Percentiles rank a stretch among this genome's conserved stretches.
Evolutionary conservation across 2,329 filamentous ascomycete genomes (phyloP).

Genomic region (Davidsoniella eucalypti): DNA sequence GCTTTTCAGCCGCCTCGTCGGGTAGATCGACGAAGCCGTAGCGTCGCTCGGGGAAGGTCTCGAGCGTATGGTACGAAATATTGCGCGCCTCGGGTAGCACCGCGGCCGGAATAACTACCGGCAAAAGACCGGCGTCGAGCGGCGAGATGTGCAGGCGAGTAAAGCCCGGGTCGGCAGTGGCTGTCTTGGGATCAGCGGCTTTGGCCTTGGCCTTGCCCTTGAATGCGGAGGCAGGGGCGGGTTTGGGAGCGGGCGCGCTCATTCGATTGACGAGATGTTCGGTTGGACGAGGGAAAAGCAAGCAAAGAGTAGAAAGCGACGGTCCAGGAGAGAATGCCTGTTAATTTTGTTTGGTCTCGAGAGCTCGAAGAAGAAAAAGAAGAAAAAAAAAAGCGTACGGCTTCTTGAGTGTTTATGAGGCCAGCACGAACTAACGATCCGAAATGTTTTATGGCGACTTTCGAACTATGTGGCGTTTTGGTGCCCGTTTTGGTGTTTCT

Average conservation of each 20-base stretch:
- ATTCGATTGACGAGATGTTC: neutral
- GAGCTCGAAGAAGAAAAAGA: neutral
- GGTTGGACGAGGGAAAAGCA: neutral
- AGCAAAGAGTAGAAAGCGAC: neutral
- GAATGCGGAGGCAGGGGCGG: constrained; percentile 1
- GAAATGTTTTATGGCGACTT: too few species aligned
- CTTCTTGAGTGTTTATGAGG: too few species aligned
- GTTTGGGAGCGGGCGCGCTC: constrained; percentile 2
- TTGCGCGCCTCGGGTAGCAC: constrained; percentile 52
- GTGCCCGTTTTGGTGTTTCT: too few species aligned
- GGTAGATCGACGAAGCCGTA: constrained; percentile 88
- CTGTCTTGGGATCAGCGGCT: constrained; percentile 1
- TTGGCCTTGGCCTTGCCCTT: constrained; percentile 9
- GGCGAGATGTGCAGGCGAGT: constrained; percentile 66
- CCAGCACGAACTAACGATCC: neutral
- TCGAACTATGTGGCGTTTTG: too few species aligned
- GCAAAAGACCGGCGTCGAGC: constrained; percentile 57
- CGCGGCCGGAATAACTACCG: constrained; percentile 52
- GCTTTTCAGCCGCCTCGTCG: constrained; percentile 64
- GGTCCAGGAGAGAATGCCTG: neutral
- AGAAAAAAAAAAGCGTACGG: neutral
- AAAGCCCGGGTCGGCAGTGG: constrained; percentile 7
- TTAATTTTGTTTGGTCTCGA: too few species aligned
- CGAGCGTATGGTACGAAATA: constrained; percentile 72
- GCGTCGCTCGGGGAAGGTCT: constrained; percentile 76